Evolutionary conservation across 2,329 filamentous ascomycete species (phyloP).

Genomic region (Monosporascus sp.): DNA sequence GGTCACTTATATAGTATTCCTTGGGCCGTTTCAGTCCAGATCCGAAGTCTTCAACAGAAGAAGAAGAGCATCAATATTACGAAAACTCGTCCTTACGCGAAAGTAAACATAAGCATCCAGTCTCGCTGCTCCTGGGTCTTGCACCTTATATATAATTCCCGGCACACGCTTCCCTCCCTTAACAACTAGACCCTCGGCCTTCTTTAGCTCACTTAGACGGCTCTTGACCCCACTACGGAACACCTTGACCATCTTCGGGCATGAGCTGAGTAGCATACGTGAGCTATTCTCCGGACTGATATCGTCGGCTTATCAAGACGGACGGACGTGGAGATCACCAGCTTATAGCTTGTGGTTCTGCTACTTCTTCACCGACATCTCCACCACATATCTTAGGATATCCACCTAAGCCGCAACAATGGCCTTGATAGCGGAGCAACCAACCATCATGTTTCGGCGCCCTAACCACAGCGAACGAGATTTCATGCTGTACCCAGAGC

Average conservation of each 20-base stretch:
- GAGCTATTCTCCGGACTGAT: background rate
- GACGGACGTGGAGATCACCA: slow-evolving; percentile 1
- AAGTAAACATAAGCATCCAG: background rate
- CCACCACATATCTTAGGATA: slow-evolving; percentile 3
- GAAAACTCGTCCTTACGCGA: background rate
- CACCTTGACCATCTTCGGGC: background rate
- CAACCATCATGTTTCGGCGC: slow-evolving; percentile 26
- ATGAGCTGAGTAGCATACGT: background rate
- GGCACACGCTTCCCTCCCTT: background rate
- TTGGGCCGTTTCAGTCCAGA: background rate
- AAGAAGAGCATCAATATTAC: background rate
- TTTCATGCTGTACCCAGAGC: slow-evolving; percentile 27
- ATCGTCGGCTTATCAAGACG: slow-evolving; percentile 4
- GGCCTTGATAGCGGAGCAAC: slow-evolving; percentile 22
- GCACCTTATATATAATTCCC: background rate
- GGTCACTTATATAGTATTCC: background rate
- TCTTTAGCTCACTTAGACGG: background rate
- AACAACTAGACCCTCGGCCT: background rate
- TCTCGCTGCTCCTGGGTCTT: background rate
- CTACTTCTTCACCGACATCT: slow-evolving; percentile 1
- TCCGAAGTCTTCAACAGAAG: background rate
- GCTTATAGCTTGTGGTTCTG: background rate
- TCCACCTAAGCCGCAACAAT: slow-evolving; percentile 11
- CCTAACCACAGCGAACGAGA: slow-evolving; percentile 20
- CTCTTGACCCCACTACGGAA: background rate